Conservation (phyloP, 495 filamentous ascomycete genomes). For the Penicillium arizonense region DNA sequence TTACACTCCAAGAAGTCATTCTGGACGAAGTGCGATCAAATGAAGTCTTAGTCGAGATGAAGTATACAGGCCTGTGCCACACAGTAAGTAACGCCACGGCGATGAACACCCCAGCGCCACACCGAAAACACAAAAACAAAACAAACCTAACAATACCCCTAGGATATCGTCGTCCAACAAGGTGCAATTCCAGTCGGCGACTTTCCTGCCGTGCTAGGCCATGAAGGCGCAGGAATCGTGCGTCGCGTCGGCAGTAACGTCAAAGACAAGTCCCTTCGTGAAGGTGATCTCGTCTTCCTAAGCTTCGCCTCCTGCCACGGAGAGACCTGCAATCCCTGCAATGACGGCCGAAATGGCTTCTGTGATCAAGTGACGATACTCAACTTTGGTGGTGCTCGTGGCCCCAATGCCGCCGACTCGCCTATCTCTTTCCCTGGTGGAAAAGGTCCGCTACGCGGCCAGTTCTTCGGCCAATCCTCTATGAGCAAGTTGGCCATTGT, state of each 20-base stretch:
- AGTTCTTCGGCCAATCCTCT: constrained; percentile 47
- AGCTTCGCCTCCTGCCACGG: constrained; percentile 39
- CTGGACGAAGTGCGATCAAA: constrained; percentile 25
- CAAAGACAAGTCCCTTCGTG: constrained; percentile 32
- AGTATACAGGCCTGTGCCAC: constrained; percentile 34
- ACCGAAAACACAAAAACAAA: no score
- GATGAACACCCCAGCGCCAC: not conserved
- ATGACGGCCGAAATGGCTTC: constrained; percentile 18
- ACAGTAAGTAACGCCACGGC: constrained; percentile 18
- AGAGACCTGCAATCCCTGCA: constrained; percentile 23
- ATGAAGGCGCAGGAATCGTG: constrained; percentile 53
- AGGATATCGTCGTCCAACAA: constrained; percentile 37
- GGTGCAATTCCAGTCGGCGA: constrained; percentile 30
- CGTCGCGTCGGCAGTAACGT: constrained; percentile 41
- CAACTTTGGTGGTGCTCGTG: constrained; percentile 38
- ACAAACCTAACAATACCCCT: not conserved
- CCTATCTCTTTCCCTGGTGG: constrained; percentile 24
- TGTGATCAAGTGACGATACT: constrained; percentile 31
- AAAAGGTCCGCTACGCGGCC: constrained; percentile 23
- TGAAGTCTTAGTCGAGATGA: constrained; percentile 35
- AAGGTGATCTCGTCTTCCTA: constrained; percentile 48
- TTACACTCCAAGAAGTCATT: constrained; percentile 28
- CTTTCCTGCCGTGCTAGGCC: constrained; percentile 46
- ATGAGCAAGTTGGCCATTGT: constrained; percentile 39
- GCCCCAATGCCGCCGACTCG: constrained; percentile 9